phyloP scores from a whole-genome alignment of 2,329 filamentous ascomycete genomes.

The Hypocrella siamensis region DNA sequence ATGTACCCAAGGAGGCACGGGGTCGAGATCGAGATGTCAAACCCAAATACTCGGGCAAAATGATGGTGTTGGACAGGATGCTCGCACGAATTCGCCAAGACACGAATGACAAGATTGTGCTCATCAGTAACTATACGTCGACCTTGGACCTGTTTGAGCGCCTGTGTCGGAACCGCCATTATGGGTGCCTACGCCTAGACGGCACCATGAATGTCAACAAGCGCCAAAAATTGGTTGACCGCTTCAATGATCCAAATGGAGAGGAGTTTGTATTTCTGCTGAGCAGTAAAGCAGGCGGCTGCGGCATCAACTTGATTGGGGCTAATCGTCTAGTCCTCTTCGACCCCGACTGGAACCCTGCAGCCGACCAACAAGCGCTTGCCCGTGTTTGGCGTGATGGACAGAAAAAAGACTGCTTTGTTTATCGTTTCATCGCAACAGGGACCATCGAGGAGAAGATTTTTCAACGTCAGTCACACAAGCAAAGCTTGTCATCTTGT shows the following conservation, averaged over 20 bases:
- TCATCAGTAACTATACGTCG: conserved; percentile 97
- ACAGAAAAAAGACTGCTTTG: conserved; percentile 98
- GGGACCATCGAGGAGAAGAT: conserved; percentile 99
- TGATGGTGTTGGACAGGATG: conserved; percentile 97
- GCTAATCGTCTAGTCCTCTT: conserved; percentile 91
- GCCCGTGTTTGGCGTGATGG: conserved; percentile 98
- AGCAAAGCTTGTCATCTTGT: conserved; percentile 89
- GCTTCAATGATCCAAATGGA: conserved; percentile 87
- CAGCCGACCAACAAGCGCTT: conserved; percentile 90
- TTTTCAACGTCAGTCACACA: conserved; percentile 95
- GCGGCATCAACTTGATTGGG: conserved; percentile 88
- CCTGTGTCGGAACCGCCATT: conserved; percentile 69
- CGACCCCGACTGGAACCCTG: conserved; percentile 96
- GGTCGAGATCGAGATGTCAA: conserved; percentile 87
- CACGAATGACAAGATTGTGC: conserved; percentile 96
- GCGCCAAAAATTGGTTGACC: conserved; percentile 91
- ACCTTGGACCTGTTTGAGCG: conserved; percentile 90
- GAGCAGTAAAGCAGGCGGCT: conserved; percentile 91
- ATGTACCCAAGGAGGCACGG: conserved; percentile 70
- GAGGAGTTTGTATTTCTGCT: conserved; percentile 90
- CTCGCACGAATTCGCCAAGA: conserved; percentile 86
- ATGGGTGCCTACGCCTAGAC: conserved; percentile 79
- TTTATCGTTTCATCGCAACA: conserved; percentile 97
- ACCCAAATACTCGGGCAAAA: conserved; percentile 94
- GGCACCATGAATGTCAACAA: conserved; percentile 98